Evolutionary conservation across 2,329 filamentous ascomycete genomes (phyloP).

Genomic region (Penicillium sp.): DNA sequence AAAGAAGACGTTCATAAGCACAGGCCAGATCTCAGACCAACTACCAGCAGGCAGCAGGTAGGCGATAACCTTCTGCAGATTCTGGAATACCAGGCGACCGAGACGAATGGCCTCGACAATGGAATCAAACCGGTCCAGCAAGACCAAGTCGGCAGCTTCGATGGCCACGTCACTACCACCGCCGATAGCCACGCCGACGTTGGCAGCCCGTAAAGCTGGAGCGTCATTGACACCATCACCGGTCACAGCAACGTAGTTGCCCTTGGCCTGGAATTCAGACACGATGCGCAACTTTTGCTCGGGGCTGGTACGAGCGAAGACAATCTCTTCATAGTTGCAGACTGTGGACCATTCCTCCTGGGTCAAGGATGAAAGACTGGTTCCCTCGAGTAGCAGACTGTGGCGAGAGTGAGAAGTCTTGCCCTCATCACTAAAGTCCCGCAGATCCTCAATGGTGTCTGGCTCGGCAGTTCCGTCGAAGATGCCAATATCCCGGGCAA

Average conservation of each 20-base stretch:
- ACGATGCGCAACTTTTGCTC: slow-evolving; percentile 50
- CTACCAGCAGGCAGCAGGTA: slow-evolving; percentile 55
- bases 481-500: slow-evolving; percentile 47
- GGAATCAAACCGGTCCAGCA: slow-evolving; percentile 39
- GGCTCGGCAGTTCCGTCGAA: slow-evolving; percentile 50
- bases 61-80: slow-evolving; percentile 42
- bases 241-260: slow-evolving; percentile 46
- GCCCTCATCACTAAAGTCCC: slow-evolving; percentile 31
- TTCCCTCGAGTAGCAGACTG: slow-evolving; percentile 66
- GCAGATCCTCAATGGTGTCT: slow-evolving; percentile 59
- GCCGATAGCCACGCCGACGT: slow-evolving; percentile 39
- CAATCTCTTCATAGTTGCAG: slow-evolving; percentile 56
- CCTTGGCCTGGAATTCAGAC: slow-evolving; percentile 41
- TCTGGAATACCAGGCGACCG: slow-evolving; percentile 39
- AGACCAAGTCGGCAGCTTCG: slow-evolving; percentile 43
- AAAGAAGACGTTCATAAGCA: slow-evolving; percentile 59
- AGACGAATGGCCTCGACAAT: slow-evolving; percentile 38
- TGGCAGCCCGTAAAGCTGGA: slow-evolving; percentile 36
- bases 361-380: slow-evolving; percentile 66
- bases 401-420: slow-evolving; percentile 33
- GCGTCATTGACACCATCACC: slow-evolving; percentile 43
- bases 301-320: slow-evolving; percentile 47
- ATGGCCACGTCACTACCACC: slow-evolving; percentile 46
- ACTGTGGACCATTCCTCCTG: slow-evolving; percentile 70
- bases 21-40: slow-evolving; percentile 61